phyloP scores from a whole-genome alignment of 306 rosid genomes.

The Cucurbita maxima region DNA sequence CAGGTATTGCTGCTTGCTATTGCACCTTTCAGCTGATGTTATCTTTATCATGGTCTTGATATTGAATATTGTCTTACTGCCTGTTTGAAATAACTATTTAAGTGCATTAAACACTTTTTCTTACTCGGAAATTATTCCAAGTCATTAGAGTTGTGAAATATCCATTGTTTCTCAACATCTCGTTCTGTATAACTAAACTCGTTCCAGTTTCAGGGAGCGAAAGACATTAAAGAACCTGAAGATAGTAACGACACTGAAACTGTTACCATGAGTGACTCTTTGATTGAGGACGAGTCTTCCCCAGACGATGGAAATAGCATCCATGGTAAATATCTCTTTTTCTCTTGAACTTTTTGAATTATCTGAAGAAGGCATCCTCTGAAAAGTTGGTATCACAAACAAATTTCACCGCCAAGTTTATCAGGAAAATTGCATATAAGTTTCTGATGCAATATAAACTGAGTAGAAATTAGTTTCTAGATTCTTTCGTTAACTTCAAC shows the following conservation, averaged over 20 bases:
- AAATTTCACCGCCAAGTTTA: not conserved
- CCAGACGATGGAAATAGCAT: conserved; percentile 34
- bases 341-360: not conserved
- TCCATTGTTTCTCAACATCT: not conserved
- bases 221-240: conserved; percentile 29
- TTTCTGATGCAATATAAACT: not conserved
- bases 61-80: not conserved
- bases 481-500: no score
- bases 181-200: not conserved
- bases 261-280: conserved; percentile 18
- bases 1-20: conserved; percentile 25
- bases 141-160: not conserved
- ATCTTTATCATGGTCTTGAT: not conserved
- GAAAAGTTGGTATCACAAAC: not conserved
- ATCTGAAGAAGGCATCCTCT: not conserved
- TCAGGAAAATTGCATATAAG: not conserved
- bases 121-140: no score
- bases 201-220: conserved; percentile 38
- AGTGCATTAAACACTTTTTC: no score
- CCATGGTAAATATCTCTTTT: conserved; percentile 35
- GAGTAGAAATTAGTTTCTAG: not conserved
- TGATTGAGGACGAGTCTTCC: conserved; percentile 26
- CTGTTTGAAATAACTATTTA: no score
- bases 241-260: conserved; percentile 25
- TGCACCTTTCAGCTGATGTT: conserved; percentile 2